phyloP scores from a whole-genome alignment of 805 yeast genomes.

The Spathaspora gorwiae region DNA sequence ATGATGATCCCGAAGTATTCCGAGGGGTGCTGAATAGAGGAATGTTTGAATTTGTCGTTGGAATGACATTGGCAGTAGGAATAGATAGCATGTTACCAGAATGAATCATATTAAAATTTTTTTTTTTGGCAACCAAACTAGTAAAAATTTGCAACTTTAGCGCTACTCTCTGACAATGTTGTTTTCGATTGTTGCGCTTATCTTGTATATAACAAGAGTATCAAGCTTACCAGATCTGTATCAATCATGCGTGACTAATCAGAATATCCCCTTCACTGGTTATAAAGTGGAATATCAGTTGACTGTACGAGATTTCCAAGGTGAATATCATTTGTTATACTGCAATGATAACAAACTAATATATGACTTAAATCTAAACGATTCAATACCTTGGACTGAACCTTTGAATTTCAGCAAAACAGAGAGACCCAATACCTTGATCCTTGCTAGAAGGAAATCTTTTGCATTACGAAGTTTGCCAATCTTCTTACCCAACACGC shows the following conservation, averaged over 20 bases:
- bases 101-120: background rate
- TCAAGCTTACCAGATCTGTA: slow-evolving; percentile 7
- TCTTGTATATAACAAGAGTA: background rate
- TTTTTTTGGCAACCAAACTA: background rate
- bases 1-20: slow-evolving; percentile 37
- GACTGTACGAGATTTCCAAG: slow-evolving; percentile 6
- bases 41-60: slow-evolving; percentile 52
- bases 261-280: slow-evolving; percentile 18
- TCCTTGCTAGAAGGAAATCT: slow-evolving; percentile 18
- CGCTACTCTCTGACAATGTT: no score
- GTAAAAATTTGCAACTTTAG: no score
- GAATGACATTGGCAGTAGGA: slow-evolving; percentile 51
- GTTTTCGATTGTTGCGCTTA: no score
- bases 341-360: slow-evolving; percentile 27
- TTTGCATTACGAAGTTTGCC: slow-evolving; percentile 19
- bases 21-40: slow-evolving; percentile 27
- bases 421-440: slow-evolving; percentile 5
- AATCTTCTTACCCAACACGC: slow-evolving; percentile 21
- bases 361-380: slow-evolving; percentile 13
- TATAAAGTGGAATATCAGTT: slow-evolving; percentile 24
- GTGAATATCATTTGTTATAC: slow-evolving; percentile 20
- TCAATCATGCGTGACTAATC: slow-evolving; percentile 8
- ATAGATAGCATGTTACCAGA: slow-evolving; percentile 12
- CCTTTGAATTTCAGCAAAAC: slow-evolving; percentile 7
- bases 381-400: slow-evolving; percentile 23